phyloP scores from a whole-genome alignment of 1,139 yeast genomes.

The Hemisphaericaspora lyxosophila region DNA sequence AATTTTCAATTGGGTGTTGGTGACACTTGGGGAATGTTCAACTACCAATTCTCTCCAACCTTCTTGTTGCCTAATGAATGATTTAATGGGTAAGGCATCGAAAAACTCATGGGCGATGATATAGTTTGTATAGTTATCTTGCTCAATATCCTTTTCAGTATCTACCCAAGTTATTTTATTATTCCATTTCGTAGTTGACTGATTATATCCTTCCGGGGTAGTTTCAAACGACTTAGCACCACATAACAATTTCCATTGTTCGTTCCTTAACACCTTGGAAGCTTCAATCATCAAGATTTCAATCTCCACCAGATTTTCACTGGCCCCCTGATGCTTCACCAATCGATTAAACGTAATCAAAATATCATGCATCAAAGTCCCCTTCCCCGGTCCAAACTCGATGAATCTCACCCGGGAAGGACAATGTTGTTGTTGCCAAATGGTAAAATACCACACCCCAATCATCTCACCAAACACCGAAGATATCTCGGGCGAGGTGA shows the following conservation, averaged over 20 bases:
- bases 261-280: conserved; percentile 59
- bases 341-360: conserved; percentile 49
- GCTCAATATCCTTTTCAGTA: conserved; percentile 56
- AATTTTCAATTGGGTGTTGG: conserved; percentile 38
- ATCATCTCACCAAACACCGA: conserved; percentile 86
- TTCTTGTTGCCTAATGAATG: conserved; percentile 57
- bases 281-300: conserved; percentile 70
- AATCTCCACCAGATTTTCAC: too few species aligned
- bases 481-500: conserved; percentile 85
- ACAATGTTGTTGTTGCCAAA: conserved; percentile 59
- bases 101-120: conserved; percentile 83
- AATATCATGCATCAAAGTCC: conserved; percentile 73
- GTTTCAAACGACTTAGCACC: conserved; percentile 24
- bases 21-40: conserved; percentile 46
- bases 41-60: conserved; percentile 84
- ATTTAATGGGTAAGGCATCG: conserved; percentile 81
- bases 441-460: conserved; percentile 68
- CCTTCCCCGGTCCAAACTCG: conserved; percentile 89
- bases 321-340: conserved; percentile 21
- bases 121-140: conserved; percentile 51
- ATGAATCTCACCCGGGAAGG: conserved; percentile 56
- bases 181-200: conserved; percentile 52
- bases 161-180: conserved; percentile 66
- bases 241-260: conserved; percentile 57
- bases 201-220: conserved; percentile 33